A percentile compares a stretch with the other conserved stretches of the same genome.
phyloP scores from a whole-genome alignment of 352 stramenopile genomes.

The Phytophthora palmivora region DNA sequence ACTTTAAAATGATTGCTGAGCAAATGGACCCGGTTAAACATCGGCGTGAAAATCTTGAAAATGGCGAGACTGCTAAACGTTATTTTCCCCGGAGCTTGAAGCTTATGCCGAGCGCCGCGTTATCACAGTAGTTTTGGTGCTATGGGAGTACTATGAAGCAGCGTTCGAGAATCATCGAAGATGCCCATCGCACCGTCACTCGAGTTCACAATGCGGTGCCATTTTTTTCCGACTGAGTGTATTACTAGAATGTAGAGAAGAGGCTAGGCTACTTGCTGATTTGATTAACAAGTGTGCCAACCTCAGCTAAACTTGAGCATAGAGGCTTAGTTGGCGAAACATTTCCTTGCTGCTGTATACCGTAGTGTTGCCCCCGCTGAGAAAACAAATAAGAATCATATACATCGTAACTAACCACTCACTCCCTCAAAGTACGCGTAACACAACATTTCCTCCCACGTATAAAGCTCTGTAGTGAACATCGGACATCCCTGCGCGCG shows the following conservation, averaged over 20 bases:
- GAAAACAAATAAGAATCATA: slow-evolving; percentile 36
- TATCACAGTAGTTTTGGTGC: slow-evolving; percentile 83
- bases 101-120: slow-evolving; percentile 75
- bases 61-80: slow-evolving; percentile 19
- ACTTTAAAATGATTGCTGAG: slow-evolving; percentile 89
- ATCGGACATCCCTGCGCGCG: slow-evolving; percentile 74
- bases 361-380: slow-evolving; percentile 71
- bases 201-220: slow-evolving; percentile 85
- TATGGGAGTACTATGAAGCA: slow-evolving; percentile 85
- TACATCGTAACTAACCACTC: too few species aligned
- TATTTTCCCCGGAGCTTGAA: slow-evolving; percentile 78
- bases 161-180: slow-evolving; percentile 59
- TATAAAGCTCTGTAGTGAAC: slow-evolving; percentile 77
- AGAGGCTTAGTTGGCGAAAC: slow-evolving; percentile 80
- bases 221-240: slow-evolving; percentile 68
- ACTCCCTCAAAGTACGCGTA: too few species aligned
- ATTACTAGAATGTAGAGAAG: slow-evolving; percentile 39
- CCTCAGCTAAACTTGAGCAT: slow-evolving; percentile 60
- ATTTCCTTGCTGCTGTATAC: slow-evolving; percentile 81
- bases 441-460: slow-evolving; percentile 31
- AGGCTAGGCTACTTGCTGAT: slow-evolving; percentile 23
- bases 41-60: slow-evolving; percentile 1
- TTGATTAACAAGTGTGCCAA: slow-evolving; percentile 12
- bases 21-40: slow-evolving; percentile 53
- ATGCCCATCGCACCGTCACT: slow-evolving; percentile 70